Base-by-base conservation (phyloP, 345 rosid genomes). In the Kandelia obovata region DNA sequence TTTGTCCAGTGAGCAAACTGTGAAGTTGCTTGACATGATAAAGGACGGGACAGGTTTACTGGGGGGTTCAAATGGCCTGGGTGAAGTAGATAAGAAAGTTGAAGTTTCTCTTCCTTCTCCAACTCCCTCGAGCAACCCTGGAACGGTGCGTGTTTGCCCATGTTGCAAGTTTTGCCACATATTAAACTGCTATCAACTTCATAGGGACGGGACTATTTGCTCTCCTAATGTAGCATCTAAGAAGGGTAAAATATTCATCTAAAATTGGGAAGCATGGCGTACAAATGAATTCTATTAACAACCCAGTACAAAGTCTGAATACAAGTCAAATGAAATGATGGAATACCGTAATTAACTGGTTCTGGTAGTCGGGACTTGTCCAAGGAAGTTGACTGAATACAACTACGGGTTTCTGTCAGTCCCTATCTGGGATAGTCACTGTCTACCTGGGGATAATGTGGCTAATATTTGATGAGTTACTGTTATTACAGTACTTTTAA, bases 81-180 rank as follows among this genome's bases (percentile, higher is more conserved):
- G 69, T 62, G 78, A 69, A 49, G 80, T 73, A 49, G 91, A 85
- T 78, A 89, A 85, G 83, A 88, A 76, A 65, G 90, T 83, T 62
- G 92, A 88, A 85, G 96, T 89, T 60, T 92, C 97, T 70, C 97
- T 91, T 75, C 99, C 97, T 43, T 89, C 97, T 43, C 97, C 97
- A 47, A 94, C 99, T 58, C 99, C 97, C 35, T 76, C 96, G 1
- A 81, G 80, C 85, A 86, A 88, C 81, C 86, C 92, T 64, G 95
- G 88, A 89, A 94, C 83, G 96, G 99, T 92, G 94, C 90, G 98
- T 93, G 53, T 80, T 72, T 71, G 88, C 75, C 76, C 74, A 70
- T 82, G 62, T 80, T 75, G 71, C 69, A 58, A 75, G 43, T 71
- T 72, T 46, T 71, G 70, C 77, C 69, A 67, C 59, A 61, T 67